Base-by-base conservation (phyloP, 805 yeast genomes). In the Spathaspora hagerdaliae region DNA sequence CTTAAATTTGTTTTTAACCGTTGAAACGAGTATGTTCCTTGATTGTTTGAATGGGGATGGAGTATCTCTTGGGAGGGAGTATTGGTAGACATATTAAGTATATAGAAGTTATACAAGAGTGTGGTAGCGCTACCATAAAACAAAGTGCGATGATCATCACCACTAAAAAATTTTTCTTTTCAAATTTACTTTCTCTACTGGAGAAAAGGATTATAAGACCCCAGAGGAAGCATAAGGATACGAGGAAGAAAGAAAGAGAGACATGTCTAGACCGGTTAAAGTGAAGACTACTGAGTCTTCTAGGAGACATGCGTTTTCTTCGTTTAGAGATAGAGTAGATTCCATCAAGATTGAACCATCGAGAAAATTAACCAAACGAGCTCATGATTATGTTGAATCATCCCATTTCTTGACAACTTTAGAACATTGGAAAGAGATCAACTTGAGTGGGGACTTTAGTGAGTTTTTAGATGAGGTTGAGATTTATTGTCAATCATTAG, bases 401-500 rank as follows among this genome's bases (percentile, higher is more conserved):
- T 89, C 96, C 1, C 91, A 86, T 63, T 87, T 91, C 54, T 64
- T 85, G 27, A 78, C 94, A 10, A 82, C 96, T 0, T 71, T 86
- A 49, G 84, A 85, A 39, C 89, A 87, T 54, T 92, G 98, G 97
- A 77, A 73, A 47, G 98, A 94, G 58, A 80, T 87, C 46, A 92
- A 91, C 60, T 66, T 87, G 45, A 83, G 96, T 36, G 82, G 81
- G 5, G 73, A 74, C 38, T 94, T 88, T 58, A 76, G 83, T 1
- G 80, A 75, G 2, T 85, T 90, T 54, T 68, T 76, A 3, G 77
- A 76, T 6, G 73, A 74, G 38, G 77, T 85, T 0, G 79, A 78
- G 48, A 71, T 74, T 1, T 52, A 76, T 11, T 71, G 79, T 10
- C 85, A 83, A 57, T 82, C 96, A 7, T 68, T 94, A 38, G 92